phyloP scores from a whole-genome alignment of 768 basidiomycete genomes.

The Paxillus rubicundulus region DNA sequence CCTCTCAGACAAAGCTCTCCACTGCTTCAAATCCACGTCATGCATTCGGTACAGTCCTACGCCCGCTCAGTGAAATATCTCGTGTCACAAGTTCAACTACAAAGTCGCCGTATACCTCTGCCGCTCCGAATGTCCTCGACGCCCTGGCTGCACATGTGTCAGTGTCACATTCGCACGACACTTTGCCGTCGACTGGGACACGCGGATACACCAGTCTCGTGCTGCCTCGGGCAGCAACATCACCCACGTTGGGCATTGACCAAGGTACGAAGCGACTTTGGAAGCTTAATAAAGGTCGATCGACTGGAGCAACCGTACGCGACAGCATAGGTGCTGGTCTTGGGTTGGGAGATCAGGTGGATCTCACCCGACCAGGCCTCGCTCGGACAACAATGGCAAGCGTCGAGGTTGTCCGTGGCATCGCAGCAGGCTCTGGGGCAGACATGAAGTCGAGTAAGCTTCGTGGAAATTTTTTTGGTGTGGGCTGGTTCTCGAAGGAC shows the following conservation, averaged over 20 bases:
- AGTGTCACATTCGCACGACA: conserved; percentile 21
- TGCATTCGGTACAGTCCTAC: conserved; percentile 12
- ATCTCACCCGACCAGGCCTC: conserved; percentile 71
- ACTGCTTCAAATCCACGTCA: conserved; percentile 8
- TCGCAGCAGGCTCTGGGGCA: conserved; percentile 28
- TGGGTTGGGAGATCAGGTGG: conserved; percentile 49
- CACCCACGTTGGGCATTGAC: conserved; percentile 17
- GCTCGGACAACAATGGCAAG: conserved; percentile 90
- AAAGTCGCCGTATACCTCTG: conserved; percentile 30
- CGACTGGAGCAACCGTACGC: conserved; percentile 13
- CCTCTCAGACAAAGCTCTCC: conserved; percentile 2
- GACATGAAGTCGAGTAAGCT: conserved; percentile 17
- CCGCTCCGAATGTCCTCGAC: conserved; percentile 30
- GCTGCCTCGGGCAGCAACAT: conserved; percentile 41
- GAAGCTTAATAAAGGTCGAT: conserved; percentile 20
- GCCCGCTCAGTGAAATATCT: conserved; percentile 12
- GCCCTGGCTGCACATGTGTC: conserved; percentile 32
- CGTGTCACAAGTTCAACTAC: conserved; percentile 21
- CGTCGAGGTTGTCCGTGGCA: conserved; percentile 70
- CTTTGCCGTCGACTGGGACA: conserved; percentile 48
- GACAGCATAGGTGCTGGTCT: conserved; percentile 27
- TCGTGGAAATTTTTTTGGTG: conserved; percentile 24
- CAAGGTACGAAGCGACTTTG: conserved; percentile 20
- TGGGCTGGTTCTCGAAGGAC: conserved; percentile 32
- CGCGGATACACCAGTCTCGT: conserved; percentile 55